Base-by-base conservation (phyloP, 2,329 filamentous ascomycete species). In the Monilinia fructigena region DNA sequence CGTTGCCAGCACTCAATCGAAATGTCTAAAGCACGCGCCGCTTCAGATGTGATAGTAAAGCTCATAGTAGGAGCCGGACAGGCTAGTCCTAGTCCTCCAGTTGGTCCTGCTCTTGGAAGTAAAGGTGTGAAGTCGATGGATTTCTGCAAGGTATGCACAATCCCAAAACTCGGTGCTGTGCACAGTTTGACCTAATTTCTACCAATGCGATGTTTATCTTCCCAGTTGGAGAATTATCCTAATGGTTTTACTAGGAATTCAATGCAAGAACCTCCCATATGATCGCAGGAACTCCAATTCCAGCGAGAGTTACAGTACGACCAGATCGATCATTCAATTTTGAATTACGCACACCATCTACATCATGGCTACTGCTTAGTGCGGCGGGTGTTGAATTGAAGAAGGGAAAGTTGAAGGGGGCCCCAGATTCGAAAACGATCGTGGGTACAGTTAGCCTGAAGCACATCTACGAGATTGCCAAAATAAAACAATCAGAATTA, bases 81-180 rank as follows among this genome's bases (percentile, higher is more conserved):
- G 79, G 95, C 95, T 68, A 94, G 89, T 75, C 95, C 95, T 40
- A 96, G 93, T 80, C 95, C 95, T 45, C 95, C 95, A 5, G 93
- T 99, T 75, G 95, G 95, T 83, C 95, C 95, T 67, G 95, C 95
- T 64, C 85, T 99, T 71, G 95, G 95, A 81, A 94, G 89, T 78
- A 98, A 97, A 83, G 95, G 95, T 83, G 91, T 99, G 70, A 99
- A 99, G 83, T 96, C 91, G 67, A 99, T 99, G 89, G 95, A 99
- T 80, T 99, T 98, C 79, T 98, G 95, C 87, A 98, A 98, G 85
- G 94, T 96, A 78, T 66, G 76, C 65, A 23, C n/a, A 53, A 23
- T 40, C 40, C 45, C 14, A 26, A 10, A 50, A 26, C 2, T 50
- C 18, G 20, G 7, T 38, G 14, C 45, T 38, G 31, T 2, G 12